Evolutionary conservation across 2,329 filamentous ascomycete genomes (phyloP).

Genomic region (Apiospora pterosperma): DNA sequence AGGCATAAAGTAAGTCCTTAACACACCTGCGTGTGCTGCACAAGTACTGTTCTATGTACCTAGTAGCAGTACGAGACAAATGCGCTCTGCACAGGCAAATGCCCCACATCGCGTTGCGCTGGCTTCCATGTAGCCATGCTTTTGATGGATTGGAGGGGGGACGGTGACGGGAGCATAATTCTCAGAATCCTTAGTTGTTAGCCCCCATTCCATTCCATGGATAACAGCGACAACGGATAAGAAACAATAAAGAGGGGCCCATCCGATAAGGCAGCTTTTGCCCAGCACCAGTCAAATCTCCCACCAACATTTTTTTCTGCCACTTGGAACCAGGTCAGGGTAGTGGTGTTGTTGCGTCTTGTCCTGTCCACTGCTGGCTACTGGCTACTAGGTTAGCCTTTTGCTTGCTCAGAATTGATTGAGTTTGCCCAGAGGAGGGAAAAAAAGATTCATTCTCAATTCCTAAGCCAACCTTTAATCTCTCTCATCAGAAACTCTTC

Average conservation of each 20-base stretch:
- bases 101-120: too few species aligned
- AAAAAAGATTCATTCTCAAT: neutral
- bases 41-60: too few species aligned
- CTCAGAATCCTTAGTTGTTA: neutral
- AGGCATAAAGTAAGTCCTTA: too few species aligned
- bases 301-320: constrained; percentile 5
- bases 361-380: neutral
- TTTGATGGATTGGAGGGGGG: neutral
- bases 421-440: neutral
- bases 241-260: constrained; percentile 1
- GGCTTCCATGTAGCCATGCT: neutral
- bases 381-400: neutral
- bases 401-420: neutral
- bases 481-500: neutral
- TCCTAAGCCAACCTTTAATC: neutral
- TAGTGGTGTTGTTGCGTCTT: neutral
- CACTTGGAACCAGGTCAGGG: neutral
- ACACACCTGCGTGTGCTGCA: too few species aligned
- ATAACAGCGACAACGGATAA: neutral
- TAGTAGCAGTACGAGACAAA: too few species aligned
- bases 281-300: constrained; percentile 4
- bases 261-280: neutral
- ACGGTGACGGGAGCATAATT: neutral
- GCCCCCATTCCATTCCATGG: neutral
- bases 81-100: neutral